Evolutionary conservation across 371 early-diverging fungal genomes (phyloP).

Genomic region (Synchytrium microbalum): DNA sequence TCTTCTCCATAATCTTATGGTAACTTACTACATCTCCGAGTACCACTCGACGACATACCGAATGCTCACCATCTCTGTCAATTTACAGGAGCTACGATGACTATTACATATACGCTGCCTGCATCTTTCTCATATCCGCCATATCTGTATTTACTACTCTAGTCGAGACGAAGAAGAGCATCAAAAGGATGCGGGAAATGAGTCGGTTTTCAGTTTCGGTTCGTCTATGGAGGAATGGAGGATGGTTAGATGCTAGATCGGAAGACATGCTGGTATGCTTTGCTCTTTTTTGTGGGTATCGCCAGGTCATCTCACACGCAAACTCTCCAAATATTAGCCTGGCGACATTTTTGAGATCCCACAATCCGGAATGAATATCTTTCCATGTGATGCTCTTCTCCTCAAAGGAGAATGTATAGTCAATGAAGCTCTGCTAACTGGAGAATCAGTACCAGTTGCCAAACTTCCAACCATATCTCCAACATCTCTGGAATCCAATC

Average conservation of each 20-base stretch:
- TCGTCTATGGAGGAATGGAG: slow-evolving; percentile 58
- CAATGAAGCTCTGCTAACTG: slow-evolving; percentile 95
- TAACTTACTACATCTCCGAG: too few species aligned
- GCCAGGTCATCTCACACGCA: slow-evolving; percentile 21
- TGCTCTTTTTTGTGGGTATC: slow-evolving; percentile 40
- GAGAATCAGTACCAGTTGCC: slow-evolving; percentile 78
- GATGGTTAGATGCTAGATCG: slow-evolving; percentile 60
- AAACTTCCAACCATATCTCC: slow-evolving; percentile 67
- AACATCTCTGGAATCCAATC: not conserved
- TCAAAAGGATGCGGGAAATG: slow-evolving; percentile 76
- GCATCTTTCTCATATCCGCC: slow-evolving; percentile 78
- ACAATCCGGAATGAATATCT: slow-evolving; percentile 25
- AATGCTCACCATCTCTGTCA: too few species aligned
- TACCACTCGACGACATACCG: too few species aligned
- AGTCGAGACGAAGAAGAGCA: slow-evolving; percentile 76
- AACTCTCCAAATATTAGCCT: slow-evolving; percentile 30
- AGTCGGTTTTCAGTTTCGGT: slow-evolving; percentile 75
- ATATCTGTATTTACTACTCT: slow-evolving; percentile 72
- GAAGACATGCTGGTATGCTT: slow-evolving; percentile 95
- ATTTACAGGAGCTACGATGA: slow-evolving; percentile 47
- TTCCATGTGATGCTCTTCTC: slow-evolving; percentile 94
- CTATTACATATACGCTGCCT: slow-evolving; percentile 91
- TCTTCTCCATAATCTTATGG: slow-evolving; percentile 86
- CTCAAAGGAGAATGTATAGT: slow-evolving; percentile 96
- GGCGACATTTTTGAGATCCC: slow-evolving; percentile 2